A percentile compares a stretch with the other conserved stretches of the same genome.
Conservation (phyloP, 2,329 filamentous ascomycete species). For the Colletotrichum scovillei region DNA sequence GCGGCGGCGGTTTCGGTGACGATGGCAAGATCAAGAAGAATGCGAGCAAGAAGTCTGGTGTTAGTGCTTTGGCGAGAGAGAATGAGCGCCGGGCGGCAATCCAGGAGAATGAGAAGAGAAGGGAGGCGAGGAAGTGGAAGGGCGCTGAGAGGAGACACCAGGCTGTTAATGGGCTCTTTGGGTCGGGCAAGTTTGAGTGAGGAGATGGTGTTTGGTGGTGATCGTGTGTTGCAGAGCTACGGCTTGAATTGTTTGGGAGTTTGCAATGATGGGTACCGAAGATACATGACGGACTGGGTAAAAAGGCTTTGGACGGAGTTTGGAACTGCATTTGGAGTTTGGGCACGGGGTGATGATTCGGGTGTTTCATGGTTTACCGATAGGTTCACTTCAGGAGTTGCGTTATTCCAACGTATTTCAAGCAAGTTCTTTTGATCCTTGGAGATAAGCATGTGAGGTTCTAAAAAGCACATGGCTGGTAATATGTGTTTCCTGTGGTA, state of each 20-base stretch:
- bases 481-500: not conserved
- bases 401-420: not conserved
- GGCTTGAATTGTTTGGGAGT: not conserved
- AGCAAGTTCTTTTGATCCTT: not conserved
- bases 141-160: conserved; percentile 68
- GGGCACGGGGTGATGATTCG: not conserved
- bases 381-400: not conserved
- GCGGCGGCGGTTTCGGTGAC: conserved; percentile 48
- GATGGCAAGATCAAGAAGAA: conserved; percentile 69
- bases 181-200: conserved; percentile 65
- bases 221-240: not conserved
- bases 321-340: not conserved
- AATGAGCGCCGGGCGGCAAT: conserved; percentile 66
- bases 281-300: not conserved
- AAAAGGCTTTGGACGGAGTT: not conserved
- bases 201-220: not conserved
- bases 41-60: conserved; percentile 69
- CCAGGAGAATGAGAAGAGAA: conserved; percentile 66
- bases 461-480: not conserved
- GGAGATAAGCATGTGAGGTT: not conserved
- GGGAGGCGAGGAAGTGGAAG: conserved; percentile 68
- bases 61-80: conserved; percentile 71
- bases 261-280: not conserved
- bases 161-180: conserved; percentile 69
- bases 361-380: not conserved